Conservation (phyloP, 768 basidiomycete genomes). For the Xerocomus brunneocitrinus region DNA sequence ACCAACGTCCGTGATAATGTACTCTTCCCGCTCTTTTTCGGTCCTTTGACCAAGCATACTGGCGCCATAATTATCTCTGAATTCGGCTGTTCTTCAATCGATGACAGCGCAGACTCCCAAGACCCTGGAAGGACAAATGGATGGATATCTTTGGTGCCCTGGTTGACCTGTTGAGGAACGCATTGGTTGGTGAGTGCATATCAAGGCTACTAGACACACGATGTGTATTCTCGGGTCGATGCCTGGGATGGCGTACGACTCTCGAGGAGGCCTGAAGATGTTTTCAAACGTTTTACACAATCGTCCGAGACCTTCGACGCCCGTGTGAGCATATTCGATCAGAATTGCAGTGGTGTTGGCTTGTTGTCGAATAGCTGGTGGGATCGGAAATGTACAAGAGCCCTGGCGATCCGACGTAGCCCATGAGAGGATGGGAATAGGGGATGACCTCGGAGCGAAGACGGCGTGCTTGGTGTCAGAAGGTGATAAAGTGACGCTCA, state of each 20-base stretch:
- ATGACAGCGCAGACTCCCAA: slow-evolving; percentile 32
- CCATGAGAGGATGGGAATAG: slow-evolving; percentile 53
- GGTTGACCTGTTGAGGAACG: slow-evolving; percentile 19
- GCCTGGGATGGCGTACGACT: slow-evolving; percentile 19
- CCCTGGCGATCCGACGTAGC: slow-evolving; percentile 9
- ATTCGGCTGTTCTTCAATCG: not conserved
- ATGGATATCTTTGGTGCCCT: slow-evolving; percentile 27
- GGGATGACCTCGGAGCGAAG: slow-evolving; percentile 78
- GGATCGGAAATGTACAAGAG: slow-evolving; percentile 13
- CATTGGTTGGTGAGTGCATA: slow-evolving; percentile 10
- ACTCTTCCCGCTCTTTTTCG: slow-evolving; percentile 88
- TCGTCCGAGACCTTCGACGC: slow-evolving; percentile 61
- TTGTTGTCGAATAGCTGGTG: slow-evolving; percentile 10
- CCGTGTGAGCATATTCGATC: slow-evolving; percentile 53
- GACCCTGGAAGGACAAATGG: slow-evolving; percentile 35
- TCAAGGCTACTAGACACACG: slow-evolving; percentile 31
- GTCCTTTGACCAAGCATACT: slow-evolving; percentile 72
- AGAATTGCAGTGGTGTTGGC: slow-evolving; percentile 41
- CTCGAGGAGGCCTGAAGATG: slow-evolving; percentile 52
- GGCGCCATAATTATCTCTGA: slow-evolving; percentile 22
- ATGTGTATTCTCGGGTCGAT: slow-evolving; percentile 46
- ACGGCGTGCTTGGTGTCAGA: slow-evolving; percentile 45
- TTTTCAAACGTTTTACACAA: slow-evolving; percentile 61
- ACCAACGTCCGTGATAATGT: slow-evolving; percentile 73
- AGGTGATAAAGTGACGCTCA: slow-evolving; percentile 48